A percentile compares a stretch with the other conserved stretches of the same genome.
These are phyloP conservation scores for Bothriochloa decipiens DNA, from an alignment of 176 grass and related monocot genomes.

Conservation along the genomic window DNA sequence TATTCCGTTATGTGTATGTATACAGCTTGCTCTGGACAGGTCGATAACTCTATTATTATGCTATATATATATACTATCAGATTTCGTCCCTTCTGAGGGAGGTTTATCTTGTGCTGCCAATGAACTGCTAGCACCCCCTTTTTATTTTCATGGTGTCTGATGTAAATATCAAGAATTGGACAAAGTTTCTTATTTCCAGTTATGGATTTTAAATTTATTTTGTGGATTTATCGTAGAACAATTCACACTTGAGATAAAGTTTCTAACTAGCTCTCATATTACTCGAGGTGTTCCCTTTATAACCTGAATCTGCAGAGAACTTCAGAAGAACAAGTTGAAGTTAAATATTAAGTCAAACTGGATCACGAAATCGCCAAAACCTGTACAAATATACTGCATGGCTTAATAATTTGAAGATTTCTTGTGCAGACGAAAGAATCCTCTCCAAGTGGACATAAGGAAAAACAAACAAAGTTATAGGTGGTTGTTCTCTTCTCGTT, in stretches of 20 bases:
- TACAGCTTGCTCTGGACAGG: constrained; percentile 11
- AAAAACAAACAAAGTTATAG: constrained; percentile 35
- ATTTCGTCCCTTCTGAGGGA: constrained; percentile 11
- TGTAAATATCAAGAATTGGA: background rate
- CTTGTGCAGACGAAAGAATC: background rate
- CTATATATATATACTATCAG: background rate
- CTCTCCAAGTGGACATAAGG: constrained; percentile 38
- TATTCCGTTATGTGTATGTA: background rate
- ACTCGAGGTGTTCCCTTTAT: background rate
- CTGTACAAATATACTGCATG: background rate
- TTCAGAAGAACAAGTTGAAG: background rate
- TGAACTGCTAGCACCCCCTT: background rate
- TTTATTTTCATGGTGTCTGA: background rate
- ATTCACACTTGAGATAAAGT: background rate
- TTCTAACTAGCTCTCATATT: background rate
- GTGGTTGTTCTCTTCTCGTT: background rate
- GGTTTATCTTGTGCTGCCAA: background rate
- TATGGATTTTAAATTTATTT: background rate
- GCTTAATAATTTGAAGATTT: background rate
- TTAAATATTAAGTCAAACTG: background rate
- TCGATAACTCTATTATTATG: background rate
- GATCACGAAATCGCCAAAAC: background rate
- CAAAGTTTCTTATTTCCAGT: background rate
- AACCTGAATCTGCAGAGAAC: background rate
- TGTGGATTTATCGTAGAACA: background rate